Base-by-base conservation (phyloP, 345 rosid species). In the Sonneratia alba region DNA sequence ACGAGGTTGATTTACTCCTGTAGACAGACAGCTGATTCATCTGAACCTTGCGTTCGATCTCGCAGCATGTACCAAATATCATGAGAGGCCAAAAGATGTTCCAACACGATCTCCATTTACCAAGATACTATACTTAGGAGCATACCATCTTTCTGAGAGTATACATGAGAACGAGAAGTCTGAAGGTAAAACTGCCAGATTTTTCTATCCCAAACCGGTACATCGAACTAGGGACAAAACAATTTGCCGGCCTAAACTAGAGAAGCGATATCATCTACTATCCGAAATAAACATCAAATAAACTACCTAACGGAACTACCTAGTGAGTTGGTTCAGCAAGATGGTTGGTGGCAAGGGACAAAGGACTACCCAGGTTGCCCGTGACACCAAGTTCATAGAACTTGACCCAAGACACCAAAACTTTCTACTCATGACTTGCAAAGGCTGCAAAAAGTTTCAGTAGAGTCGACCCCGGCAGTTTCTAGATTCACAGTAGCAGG, bases 401-500 rank as follows among this genome's bases (percentile, higher is more conserved):
- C 66, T 47, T 62, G 66, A 62, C 10, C 38, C 14, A 4, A 62
- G 38, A 32, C 37, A 27, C 66, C 66, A 27, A 62, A 62, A 0
- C 38, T 62, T 27, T 24, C 13, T 12, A 7, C 66, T 3, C 27
- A n/a, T 34, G 6, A 34, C 66, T 7, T 1, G 38, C 27, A 34
- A 62, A 27, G 37, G 18, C 38, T 32, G 66, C 16, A 34, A 13
- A 62, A 27, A 3, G 36, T 13, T 2, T 73, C 77, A 95, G 79
- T 69, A 79, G 36, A 90, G 85, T 72, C 79, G 84, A 69, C 94
- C 94, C 4, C 91, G 79, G 77, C 98, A 92, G 45, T 81, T 82
- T 57, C 78, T 74, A 77, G 95, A 78, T 80, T 81, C 88, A 74
- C 99, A 96, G 71, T 80, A 85, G 84, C 97, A 91, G 63, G 83